These are phyloP conservation scores for Paraleonurus japonicus DNA, from an alignment of 257 asterid genomes.

Conservation along the genomic window DNA sequence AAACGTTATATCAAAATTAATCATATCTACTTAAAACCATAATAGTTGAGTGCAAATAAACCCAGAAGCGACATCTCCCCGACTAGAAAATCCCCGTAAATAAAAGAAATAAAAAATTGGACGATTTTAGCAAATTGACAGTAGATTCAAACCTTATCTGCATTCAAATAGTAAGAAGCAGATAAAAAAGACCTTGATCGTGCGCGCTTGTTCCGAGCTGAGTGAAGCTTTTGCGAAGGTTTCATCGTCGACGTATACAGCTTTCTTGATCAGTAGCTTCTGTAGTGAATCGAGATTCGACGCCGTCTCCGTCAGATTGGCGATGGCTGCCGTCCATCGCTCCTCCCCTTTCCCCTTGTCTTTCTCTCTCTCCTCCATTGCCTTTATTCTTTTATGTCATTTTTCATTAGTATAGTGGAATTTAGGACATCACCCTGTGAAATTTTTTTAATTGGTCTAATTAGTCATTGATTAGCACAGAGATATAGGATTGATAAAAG, in stretches of 20 bases:
- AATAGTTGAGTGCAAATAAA: neutral
- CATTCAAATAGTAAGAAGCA: neutral
- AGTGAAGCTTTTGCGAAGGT: constrained; percentile 86
- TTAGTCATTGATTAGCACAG: too few species aligned
- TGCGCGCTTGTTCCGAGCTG: constrained; percentile 84
- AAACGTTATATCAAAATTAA: neutral
- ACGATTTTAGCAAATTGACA: neutral
- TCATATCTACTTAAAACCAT: neutral
- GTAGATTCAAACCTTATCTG: neutral
- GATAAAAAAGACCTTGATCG: constrained; percentile 61
- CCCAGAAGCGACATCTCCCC: neutral
- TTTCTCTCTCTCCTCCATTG: constrained; percentile 49
- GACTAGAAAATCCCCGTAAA: neutral
- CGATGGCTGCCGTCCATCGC: constrained; percentile 90
- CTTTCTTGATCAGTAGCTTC: constrained; percentile 67
- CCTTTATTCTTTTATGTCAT: neutral
- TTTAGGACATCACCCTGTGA: too few species aligned
- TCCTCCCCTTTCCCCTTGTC: constrained; percentile 66
- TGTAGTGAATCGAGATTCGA: constrained; percentile 80
- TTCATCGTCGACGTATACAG: constrained; percentile 85
- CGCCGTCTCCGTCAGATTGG: constrained; percentile 74
- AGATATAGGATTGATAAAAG: too few species aligned
- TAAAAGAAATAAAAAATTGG: neutral
- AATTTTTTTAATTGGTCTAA: too few species aligned
- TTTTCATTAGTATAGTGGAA: neutral